phyloP scores from a whole-genome alignment of 116 monocot species.

The Cymodocea nodosa region DNA sequence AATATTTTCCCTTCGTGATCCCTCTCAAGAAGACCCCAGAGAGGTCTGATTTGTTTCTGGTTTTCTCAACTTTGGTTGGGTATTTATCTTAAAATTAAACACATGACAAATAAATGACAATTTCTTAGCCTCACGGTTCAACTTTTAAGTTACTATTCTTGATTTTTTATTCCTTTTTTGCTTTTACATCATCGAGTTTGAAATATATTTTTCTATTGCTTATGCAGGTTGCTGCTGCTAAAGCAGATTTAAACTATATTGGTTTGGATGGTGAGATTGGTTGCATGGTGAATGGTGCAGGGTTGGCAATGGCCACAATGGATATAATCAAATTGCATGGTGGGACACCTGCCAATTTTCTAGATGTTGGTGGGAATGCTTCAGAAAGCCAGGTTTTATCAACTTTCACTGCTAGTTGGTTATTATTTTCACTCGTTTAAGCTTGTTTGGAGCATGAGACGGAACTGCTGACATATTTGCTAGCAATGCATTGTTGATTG shows the following conservation, averaged over 20 bases:
- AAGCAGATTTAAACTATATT: slow-evolving; percentile 96
- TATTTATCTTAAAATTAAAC: background rate
- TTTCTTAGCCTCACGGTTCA: no score
- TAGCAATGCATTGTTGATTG: no score
- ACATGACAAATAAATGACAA: no score
- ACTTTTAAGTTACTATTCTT: background rate
- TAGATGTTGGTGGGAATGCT: slow-evolving; percentile 96
- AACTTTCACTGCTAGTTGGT: background rate
- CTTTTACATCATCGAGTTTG: background rate
- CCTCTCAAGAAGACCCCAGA: slow-evolving; percentile 91
- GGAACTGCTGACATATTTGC: no score
- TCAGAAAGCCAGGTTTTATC: slow-evolving; percentile 76
- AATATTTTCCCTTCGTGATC: slow-evolving; percentile 74
- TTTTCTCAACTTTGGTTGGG: background rate
- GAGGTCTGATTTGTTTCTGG: slow-evolving; percentile 33
- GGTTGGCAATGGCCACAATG: slow-evolving; percentile 97
- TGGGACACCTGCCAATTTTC: slow-evolving; percentile 75
- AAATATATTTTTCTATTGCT: background rate
- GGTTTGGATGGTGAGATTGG: slow-evolving; percentile 97
- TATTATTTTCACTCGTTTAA: background rate
- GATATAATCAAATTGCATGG: slow-evolving; percentile 96
- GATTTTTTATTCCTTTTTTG: background rate
- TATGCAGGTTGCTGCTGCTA: slow-evolving; percentile 74
- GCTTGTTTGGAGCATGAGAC: no score
- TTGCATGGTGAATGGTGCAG: slow-evolving; percentile 98